These are phyloP conservation scores for Mycena leptocephala DNA, from an alignment of 768 basidiomycete species.

Conservation along the genomic window DNA sequence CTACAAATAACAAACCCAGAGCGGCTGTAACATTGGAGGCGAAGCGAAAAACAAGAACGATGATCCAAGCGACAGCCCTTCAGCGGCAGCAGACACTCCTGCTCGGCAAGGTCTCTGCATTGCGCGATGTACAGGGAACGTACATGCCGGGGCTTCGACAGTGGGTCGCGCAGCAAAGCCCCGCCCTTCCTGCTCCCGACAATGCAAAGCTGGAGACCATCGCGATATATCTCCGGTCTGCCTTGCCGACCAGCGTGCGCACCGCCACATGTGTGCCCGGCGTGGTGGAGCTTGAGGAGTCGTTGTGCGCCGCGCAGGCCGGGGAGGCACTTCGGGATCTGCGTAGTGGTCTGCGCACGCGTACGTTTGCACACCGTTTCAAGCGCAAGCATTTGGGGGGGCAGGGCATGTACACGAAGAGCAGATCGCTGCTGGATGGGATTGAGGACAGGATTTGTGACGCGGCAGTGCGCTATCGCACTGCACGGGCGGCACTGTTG, in stretches of 20 bases:
- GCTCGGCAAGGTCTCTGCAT: neutral
- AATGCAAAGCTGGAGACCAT: neutral
- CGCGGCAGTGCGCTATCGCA: neutral
- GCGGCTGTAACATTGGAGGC: neutral
- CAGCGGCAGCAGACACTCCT: neutral
- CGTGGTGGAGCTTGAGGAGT: conserved; percentile 35
- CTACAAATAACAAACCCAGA: no score
- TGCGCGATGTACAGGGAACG: neutral
- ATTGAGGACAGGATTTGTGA: conserved; percentile 22
- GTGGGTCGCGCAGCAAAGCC: neutral
- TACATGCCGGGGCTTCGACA: neutral
- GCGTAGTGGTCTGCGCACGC: conserved; percentile 35
- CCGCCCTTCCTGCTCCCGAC: neutral
- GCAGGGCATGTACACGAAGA: conserved; percentile 33
- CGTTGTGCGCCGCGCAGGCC: conserved; percentile 37
- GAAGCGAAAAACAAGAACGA: neutral
- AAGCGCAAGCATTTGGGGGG: conserved; percentile 24
- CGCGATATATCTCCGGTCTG: conserved; percentile 41
- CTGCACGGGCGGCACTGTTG: conserved; percentile 13
- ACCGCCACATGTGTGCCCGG: conserved; percentile 18
- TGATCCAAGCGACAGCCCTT: neutral
- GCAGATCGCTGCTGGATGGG: conserved; percentile 21
- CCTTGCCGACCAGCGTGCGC: neutral
- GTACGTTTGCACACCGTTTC: conserved; percentile 32
- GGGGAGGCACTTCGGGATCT: conserved; percentile 30